A percentile compares a stretch with the other conserved stretches of the same genome.
These are phyloP conservation scores for Tulasnella sp. DNA, from an alignment of 768 basidiomycete genomes.

Conservation along the genomic window DNA sequence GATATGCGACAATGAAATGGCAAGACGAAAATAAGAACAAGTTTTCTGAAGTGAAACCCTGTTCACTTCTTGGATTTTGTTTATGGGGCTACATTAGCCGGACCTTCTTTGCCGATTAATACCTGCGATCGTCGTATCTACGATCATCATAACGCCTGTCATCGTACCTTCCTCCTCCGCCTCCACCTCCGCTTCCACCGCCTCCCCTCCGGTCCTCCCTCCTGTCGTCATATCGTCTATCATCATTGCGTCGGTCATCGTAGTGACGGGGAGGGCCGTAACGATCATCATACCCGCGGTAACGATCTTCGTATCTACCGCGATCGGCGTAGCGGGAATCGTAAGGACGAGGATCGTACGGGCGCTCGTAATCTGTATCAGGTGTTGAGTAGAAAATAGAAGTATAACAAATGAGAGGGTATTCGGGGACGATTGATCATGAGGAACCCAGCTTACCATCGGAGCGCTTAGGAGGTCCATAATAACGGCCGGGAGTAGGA, in stretches of 20 bases:
- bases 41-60: not conserved
- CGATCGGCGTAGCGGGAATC: constrained; percentile 63
- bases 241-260: constrained; percentile 29
- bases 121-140: constrained; percentile 24
- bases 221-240: constrained; percentile 33
- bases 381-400: not conserved
- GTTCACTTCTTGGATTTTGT: not conserved
- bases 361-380: constrained; percentile 51
- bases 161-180: constrained; percentile 24
- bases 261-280: not conserved
- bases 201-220: constrained; percentile 11
- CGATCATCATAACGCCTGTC: constrained; percentile 22
- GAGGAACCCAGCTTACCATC: constrained; percentile 36
- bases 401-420: not conserved
- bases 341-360: constrained; percentile 86
- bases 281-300: constrained; percentile 14
- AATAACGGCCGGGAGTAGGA: constrained; percentile 91
- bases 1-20: not conserved
- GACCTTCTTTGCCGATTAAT: not conserved
- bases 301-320: constrained; percentile 28
- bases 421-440: not conserved
- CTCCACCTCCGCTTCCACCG: constrained; percentile 28
- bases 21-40: not conserved
- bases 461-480: constrained; percentile 76
- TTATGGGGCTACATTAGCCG: not conserved